These are phyloP conservation scores for Aspergillus japonicus DNA, from an alignment of 2,329 filamentous ascomycete genomes.

Conservation along the genomic window DNA sequence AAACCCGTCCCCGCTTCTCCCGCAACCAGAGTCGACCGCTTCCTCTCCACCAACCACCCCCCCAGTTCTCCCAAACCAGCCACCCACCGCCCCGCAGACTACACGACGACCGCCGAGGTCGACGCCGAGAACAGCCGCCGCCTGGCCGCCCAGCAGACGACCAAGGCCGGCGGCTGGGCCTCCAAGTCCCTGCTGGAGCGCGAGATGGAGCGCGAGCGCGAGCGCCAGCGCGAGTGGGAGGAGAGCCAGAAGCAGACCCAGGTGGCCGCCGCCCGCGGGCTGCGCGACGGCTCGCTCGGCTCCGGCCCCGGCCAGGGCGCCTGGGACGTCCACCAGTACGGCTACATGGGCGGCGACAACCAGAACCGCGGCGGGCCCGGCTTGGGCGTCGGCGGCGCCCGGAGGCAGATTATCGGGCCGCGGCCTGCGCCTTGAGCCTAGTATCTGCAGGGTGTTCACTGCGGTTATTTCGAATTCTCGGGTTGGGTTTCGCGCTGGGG, in stretches of 20 bases:
- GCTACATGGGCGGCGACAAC: conserved; percentile 61
- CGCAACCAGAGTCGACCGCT: conserved; percentile 51
- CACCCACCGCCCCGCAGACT: conserved; percentile 46
- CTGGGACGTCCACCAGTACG: conserved; percentile 67
- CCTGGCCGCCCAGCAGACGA: conserved; percentile 55
- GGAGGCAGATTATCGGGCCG: conserved; percentile 64
- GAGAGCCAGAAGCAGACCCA: conserved; percentile 55
- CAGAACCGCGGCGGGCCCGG: conserved; percentile 56
- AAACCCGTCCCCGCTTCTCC: conserved; percentile 29
- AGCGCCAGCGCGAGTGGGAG: conserved; percentile 65
- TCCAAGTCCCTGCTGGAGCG: conserved; percentile 63
- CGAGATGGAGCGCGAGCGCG: conserved; percentile 66
- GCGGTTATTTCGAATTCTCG: not conserved
- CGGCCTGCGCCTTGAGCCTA: conserved; percentile 41
- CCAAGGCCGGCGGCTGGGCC: conserved; percentile 60
- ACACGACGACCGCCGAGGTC: conserved; percentile 55
- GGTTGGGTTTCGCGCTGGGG: not conserved
- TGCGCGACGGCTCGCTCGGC: conserved; percentile 43
- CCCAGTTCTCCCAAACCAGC: conserved; percentile 42
- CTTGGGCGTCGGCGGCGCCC: conserved; percentile 54
- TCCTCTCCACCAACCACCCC: conserved; percentile 55
- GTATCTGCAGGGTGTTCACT: conserved; percentile 23
- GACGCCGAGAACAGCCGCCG: conserved; percentile 57
- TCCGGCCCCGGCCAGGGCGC: conserved; percentile 49
- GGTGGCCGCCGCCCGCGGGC: conserved; percentile 46